Conservation (phyloP, 176 grass and related monocot species). For the Paspalum notatum region DNA sequence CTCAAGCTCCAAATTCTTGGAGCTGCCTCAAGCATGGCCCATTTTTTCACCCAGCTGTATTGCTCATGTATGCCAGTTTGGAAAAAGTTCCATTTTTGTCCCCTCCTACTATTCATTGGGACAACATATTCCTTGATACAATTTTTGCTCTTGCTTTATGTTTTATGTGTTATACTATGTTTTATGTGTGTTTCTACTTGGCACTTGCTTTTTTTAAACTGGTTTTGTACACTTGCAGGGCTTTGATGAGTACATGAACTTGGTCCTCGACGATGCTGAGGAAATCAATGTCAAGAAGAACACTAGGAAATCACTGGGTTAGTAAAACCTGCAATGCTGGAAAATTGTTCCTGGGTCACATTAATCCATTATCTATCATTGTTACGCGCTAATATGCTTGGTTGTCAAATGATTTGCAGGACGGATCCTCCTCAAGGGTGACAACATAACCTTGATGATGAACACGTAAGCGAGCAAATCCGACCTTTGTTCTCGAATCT, state of each 20-base stretch:
- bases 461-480: constrained; percentile 55
- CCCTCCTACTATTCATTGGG: background rate
- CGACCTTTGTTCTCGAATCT: background rate
- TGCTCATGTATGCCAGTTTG: no score
- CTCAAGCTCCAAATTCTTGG: no score
- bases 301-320: constrained; percentile 74
- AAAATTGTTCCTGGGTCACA: background rate
- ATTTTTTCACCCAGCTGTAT: no score
- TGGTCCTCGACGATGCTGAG: constrained; percentile 95
- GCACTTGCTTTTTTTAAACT: background rate
- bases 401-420: constrained; percentile 51
- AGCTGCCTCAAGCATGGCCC: no score
- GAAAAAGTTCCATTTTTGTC: background rate
- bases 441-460: constrained; percentile 99
- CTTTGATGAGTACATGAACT: constrained; percentile 99
- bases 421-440: constrained; percentile 91
- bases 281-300: constrained; percentile 90
- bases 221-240: constrained; percentile 51
- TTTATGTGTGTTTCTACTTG: background rate
- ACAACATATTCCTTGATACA: background rate
- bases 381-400: constrained; percentile 1
- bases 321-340: constrained; percentile 16
- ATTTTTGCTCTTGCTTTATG: background rate
- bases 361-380: background rate
- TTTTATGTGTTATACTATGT: background rate